A percentile compares a stretch with the other conserved stretches of the same genome.
Conservation (phyloP, 2,329 filamentous ascomycete genomes). For the Aspergillus sp. region DNA sequence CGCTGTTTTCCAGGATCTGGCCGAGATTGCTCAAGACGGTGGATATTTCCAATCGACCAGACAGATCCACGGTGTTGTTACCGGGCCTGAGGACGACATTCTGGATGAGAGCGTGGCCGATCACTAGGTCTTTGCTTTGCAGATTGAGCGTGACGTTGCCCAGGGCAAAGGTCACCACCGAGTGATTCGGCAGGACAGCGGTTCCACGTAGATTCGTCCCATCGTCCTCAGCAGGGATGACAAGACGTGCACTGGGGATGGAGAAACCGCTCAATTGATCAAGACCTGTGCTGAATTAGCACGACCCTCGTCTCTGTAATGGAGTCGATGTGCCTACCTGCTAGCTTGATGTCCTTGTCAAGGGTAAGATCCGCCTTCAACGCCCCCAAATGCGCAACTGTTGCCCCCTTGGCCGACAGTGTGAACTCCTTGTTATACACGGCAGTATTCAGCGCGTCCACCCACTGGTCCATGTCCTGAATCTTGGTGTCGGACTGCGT, state of each 20-base stretch:
- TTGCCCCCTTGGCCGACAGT: conserved; percentile 39
- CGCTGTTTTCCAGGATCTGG: conserved; percentile 39
- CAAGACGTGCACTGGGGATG: conserved; percentile 35
- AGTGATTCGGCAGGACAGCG: conserved; percentile 47
- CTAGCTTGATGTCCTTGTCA: conserved; percentile 43
- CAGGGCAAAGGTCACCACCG: conserved; percentile 40
- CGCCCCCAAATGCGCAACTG: conserved; percentile 40
- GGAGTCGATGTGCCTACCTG: conserved; percentile 15
- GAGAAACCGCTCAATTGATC: conserved; percentile 41
- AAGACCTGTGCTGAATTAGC: conserved; percentile 21
- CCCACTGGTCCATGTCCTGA: conserved; percentile 39
- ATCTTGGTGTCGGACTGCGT: conserved; percentile 36
- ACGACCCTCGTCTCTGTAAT: not conserved
- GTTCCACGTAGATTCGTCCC: conserved; percentile 45
- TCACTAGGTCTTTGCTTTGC: conserved; percentile 36
- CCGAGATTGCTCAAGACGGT: conserved; percentile 43
- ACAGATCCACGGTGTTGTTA: conserved; percentile 38
- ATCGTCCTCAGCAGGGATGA: conserved; percentile 35
- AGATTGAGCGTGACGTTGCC: conserved; percentile 50
- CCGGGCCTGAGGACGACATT: conserved; percentile 43
- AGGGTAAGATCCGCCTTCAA: conserved; percentile 38
- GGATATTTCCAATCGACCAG: conserved; percentile 26
- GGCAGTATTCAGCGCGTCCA: conserved; percentile 39
- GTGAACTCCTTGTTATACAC: conserved; percentile 37
- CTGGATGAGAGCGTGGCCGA: conserved; percentile 41